These are phyloP conservation scores for Scheffersomyces insectosa DNA, from an alignment of 1,139 yeast genomes.

Conservation along the genomic window DNA sequence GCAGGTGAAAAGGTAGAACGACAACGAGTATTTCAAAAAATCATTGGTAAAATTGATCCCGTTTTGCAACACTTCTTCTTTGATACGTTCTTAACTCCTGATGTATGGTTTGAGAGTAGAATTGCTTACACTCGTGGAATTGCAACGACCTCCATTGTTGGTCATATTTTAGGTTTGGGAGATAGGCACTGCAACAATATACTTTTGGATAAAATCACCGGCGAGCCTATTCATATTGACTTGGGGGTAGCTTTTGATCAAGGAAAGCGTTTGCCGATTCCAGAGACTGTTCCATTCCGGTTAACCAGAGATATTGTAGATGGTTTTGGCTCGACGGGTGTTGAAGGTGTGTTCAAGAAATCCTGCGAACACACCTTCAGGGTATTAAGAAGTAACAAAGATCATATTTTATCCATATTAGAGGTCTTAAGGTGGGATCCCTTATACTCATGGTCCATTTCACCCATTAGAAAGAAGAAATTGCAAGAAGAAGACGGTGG, in stretches of 20 bases:
- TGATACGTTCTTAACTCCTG: conserved; percentile 64
- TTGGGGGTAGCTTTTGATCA: conserved; percentile 95
- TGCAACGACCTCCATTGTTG: conserved; percentile 85
- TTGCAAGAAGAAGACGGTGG: conserved; percentile 45
- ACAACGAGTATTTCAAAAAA: conserved; percentile 47
- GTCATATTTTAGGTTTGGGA: conserved; percentile 86
- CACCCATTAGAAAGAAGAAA: conserved; percentile 63
- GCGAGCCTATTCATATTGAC: conserved; percentile 95
- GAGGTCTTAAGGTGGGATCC: conserved; percentile 94
- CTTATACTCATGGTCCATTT: conserved; percentile 82
- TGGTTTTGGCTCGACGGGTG: conserved; percentile 87
- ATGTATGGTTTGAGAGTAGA: conserved; percentile 71
- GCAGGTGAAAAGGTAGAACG: conserved; percentile 46
- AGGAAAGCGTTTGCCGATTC: conserved; percentile 79
- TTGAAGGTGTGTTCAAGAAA: conserved; percentile 69
- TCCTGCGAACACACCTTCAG: conserved; percentile 75
- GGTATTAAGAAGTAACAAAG: conserved; percentile 65
- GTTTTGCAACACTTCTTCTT: conserved; percentile 70
- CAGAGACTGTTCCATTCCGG: conserved; percentile 93
- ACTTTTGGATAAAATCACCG: conserved; percentile 70
- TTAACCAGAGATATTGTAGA: conserved; percentile 88
- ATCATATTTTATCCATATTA: conserved; percentile 75
- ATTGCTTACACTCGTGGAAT: conserved; percentile 72
- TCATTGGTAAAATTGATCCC: conserved; percentile 61
- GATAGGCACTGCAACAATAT: conserved; percentile 94